phyloP scores from a whole-genome alignment of 306 rosid species.

The Cicer bijugum region DNA sequence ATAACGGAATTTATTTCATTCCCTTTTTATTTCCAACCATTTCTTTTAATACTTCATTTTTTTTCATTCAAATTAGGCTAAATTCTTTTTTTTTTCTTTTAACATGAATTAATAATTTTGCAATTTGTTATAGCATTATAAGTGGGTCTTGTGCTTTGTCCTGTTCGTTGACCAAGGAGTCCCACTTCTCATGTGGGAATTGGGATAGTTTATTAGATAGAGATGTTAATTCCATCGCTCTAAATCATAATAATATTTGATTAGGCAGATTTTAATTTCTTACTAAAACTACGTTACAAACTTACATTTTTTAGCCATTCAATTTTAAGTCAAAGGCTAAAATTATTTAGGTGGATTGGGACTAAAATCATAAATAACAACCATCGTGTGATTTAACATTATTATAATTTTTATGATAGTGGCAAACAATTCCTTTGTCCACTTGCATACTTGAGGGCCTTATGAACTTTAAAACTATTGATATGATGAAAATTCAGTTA shows the following conservation, averaged over 20 bases:
- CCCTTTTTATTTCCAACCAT: too few relatives aligned
- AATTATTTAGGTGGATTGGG: too few relatives aligned
- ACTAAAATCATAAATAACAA: not conserved
- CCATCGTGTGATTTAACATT: not conserved
- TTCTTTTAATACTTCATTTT: too few relatives aligned
- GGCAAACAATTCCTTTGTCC: slow-evolving; percentile 28
- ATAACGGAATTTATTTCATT: too few relatives aligned
- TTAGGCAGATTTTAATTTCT: too few relatives aligned
- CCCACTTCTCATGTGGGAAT: slow-evolving; percentile 12
- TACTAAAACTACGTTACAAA: too few relatives aligned
- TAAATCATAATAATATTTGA: too few relatives aligned
- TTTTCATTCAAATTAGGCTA: too few relatives aligned
- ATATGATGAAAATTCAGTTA: slow-evolving; percentile 48
- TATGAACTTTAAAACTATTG: slow-evolving; percentile 34
- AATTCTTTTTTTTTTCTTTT: too few relatives aligned
- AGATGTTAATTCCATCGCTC: slow-evolving; percentile 29
- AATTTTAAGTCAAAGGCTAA: too few relatives aligned
- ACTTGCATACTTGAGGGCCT: slow-evolving; percentile 46
- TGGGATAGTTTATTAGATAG: not conserved
- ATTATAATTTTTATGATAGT: not conserved
- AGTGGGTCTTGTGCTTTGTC: not conserved
- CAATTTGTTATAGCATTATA: not conserved
- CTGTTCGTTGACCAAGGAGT: not conserved
- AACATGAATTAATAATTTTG: not conserved
- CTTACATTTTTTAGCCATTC: too few relatives aligned